Percentiles rank a stretch among this genome's conserved stretches.
Evolutionary conservation across 768 basidiomycete species (phyloP).

Genomic region (Hemileccinum rubropunctum): DNA sequence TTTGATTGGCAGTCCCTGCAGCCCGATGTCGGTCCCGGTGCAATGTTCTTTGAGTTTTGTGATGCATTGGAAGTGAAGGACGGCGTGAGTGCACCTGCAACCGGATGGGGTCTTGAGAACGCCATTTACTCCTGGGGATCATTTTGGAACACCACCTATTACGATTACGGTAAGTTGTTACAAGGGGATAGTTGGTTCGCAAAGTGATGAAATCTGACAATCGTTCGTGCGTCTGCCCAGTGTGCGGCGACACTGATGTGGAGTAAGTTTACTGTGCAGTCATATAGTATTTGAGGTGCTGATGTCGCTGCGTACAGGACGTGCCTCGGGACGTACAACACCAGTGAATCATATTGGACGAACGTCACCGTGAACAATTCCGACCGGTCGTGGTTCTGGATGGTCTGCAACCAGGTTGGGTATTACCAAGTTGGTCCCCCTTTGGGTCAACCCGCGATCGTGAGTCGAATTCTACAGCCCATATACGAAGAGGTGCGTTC

Average conservation of each 20-base stretch:
- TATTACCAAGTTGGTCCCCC: constrained; percentile 42
- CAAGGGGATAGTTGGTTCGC: not conserved
- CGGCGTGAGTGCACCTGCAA: constrained; percentile 39
- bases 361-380: constrained; percentile 54
- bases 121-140: constrained; percentile 60
- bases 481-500: constrained; percentile 25
- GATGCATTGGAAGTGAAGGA: constrained; percentile 39
- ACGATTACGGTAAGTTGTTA: constrained; percentile 39
- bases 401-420: constrained; percentile 72
- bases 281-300: constrained; percentile 11
- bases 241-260: constrained; percentile 45
- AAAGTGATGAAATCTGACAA: not conserved
- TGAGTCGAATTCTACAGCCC: constrained; percentile 34
- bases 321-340: constrained; percentile 43
- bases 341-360: constrained; percentile 44
- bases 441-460: constrained; percentile 30
- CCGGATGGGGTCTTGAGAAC: constrained; percentile 61
- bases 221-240: constrained; percentile 29
- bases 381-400: constrained; percentile 68
- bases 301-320: constrained; percentile 27
- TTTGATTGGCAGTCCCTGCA: constrained; percentile 70
- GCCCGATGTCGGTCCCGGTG: constrained; percentile 43
- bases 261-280: constrained; percentile 40
- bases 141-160: constrained; percentile 54
- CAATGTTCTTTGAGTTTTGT: constrained; percentile 38